Conservation (phyloP, 805 yeast genomes). For the Starmerella apicola region DNA sequence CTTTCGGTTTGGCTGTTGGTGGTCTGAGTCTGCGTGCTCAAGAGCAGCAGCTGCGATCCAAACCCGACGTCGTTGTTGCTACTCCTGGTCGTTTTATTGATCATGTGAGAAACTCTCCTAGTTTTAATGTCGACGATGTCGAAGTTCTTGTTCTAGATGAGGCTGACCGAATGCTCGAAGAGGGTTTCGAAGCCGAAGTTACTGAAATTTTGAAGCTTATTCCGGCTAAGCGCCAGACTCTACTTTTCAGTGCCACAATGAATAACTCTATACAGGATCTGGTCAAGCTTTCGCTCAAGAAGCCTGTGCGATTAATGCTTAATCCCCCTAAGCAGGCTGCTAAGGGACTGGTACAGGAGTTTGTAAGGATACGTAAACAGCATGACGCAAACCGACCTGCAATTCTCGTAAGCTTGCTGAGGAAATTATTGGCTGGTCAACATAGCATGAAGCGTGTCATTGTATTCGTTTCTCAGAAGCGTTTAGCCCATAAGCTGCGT, state of each 20-base stretch:
- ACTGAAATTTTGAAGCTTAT: conserved; percentile 77
- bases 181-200: conserved; percentile 92
- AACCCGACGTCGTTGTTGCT: conserved; percentile 95
- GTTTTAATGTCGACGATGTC: conserved; percentile 78
- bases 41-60: conserved; percentile 79
- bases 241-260: conserved; percentile 96
- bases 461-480: conserved; percentile 86
- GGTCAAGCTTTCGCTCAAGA: conserved; percentile 73
- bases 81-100: conserved; percentile 99
- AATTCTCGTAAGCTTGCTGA: conserved; percentile 56
- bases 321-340: conserved; percentile 96
- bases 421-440: conserved; percentile 38
- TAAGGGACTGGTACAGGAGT: conserved; percentile 79
- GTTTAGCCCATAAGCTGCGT: conserved; percentile 76
- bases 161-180: conserved; percentile 98
- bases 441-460: conserved; percentile 57
- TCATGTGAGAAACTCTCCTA: conserved; percentile 88
- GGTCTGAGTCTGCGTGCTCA: conserved; percentile 91
- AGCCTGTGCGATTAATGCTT: conserved; percentile 89
- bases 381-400: conserved; percentile 68
- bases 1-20: conserved; percentile 96
- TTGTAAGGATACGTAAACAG: conserved; percentile 77
- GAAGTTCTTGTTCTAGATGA: conserved; percentile 92
- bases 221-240: conserved; percentile 85
- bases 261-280: conserved; percentile 80